phyloP scores from a whole-genome alignment of 768 basidiomycete species.

The Astraeus odoratus region DNA sequence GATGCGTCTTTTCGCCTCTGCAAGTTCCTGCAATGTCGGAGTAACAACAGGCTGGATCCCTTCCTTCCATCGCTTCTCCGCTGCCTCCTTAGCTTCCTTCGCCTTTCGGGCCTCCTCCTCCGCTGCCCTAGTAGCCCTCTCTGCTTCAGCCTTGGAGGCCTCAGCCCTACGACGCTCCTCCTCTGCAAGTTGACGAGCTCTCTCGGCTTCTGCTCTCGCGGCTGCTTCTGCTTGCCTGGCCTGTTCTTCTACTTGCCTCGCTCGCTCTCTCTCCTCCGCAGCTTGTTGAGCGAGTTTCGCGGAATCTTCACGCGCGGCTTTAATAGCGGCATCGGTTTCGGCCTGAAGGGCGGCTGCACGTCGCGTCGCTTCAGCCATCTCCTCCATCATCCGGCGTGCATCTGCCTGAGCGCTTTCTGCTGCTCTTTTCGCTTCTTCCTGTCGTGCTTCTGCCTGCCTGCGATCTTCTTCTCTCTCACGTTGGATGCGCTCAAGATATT shows the following conservation, averaged over 20 bases:
- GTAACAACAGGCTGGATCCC: conserved; percentile 20
- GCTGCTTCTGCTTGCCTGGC: conserved; percentile 10
- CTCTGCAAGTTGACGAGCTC: conserved; percentile 4
- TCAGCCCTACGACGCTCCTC: conserved; percentile 8
- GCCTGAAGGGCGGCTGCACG: not conserved
- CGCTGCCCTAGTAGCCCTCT: conserved; percentile 7
- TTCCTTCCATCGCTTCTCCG: conserved; percentile 14
- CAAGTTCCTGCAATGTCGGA: conserved; percentile 21
- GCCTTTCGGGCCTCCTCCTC: not conserved
- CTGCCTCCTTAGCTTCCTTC: conserved; percentile 9
- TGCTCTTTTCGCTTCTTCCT: conserved; percentile 7
- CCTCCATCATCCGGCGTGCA: conserved; percentile 1
- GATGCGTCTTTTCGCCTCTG: conserved; percentile 18
- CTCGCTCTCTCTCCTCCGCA: conserved; percentile 11
- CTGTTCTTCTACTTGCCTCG: conserved; percentile 11
- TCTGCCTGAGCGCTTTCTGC: conserved; percentile 9
- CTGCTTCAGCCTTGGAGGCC: conserved; percentile 6
- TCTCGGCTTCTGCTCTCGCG: conserved; percentile 9
- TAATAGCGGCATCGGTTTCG: conserved; percentile 4
- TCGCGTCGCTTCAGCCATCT: conserved; percentile 4
- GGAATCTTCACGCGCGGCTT: conserved; percentile 3
- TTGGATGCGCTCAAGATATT: not conserved
- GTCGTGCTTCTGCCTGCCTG: conserved; percentile 2
- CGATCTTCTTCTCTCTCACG: conserved; percentile 6
- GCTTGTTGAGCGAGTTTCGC: conserved; percentile 8